Conservation (phyloP, 2,329 filamentous ascomycete genomes). For the Xylariales sp. region DNA sequence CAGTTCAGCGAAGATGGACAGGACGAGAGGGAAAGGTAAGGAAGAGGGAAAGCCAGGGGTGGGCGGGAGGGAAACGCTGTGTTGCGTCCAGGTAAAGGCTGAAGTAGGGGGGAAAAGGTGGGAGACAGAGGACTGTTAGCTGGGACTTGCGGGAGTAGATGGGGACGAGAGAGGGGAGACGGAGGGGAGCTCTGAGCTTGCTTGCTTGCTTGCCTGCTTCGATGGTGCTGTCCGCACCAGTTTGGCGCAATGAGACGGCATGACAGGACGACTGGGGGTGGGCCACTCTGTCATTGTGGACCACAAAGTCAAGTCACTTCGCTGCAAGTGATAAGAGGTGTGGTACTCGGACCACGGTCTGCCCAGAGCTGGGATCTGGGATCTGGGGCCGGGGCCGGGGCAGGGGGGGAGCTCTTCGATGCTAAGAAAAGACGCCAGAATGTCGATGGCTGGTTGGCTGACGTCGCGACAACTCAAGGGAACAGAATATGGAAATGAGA, state of each 20-base stretch:
- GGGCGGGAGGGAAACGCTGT: constrained; percentile 20
- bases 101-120: constrained; percentile 12
- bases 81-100: constrained; percentile 23
- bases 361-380: constrained; percentile 16
- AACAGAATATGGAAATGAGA: constrained; percentile 1
- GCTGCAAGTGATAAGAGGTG: constrained; percentile 14
- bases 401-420: constrained; percentile 3
- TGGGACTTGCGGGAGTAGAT: constrained; percentile 6
- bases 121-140: constrained; percentile 11
- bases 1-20: constrained; percentile 11
- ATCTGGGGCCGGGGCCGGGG: constrained; percentile 16
- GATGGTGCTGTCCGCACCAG: constrained; percentile 1
- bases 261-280: constrained; percentile 15
- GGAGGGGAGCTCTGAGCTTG: constrained; percentile 18
- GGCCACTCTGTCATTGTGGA: constrained; percentile 8
- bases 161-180: constrained; percentile 13
- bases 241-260: constrained; percentile 14
- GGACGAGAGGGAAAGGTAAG: constrained; percentile 14
- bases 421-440: constrained; percentile 7
- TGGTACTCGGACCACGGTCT: constrained; percentile 20
- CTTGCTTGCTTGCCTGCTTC: constrained; percentile 5
- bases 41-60: constrained; percentile 12
- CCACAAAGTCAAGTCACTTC: constrained; percentile 16
- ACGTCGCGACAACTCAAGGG: constrained; percentile 4
- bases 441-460: constrained; percentile 13